These are phyloP conservation scores for Polytrichum formosum DNA, from an alignment of 225 moss, liverwort and hornwort genomes.

Conservation along the genomic window DNA sequence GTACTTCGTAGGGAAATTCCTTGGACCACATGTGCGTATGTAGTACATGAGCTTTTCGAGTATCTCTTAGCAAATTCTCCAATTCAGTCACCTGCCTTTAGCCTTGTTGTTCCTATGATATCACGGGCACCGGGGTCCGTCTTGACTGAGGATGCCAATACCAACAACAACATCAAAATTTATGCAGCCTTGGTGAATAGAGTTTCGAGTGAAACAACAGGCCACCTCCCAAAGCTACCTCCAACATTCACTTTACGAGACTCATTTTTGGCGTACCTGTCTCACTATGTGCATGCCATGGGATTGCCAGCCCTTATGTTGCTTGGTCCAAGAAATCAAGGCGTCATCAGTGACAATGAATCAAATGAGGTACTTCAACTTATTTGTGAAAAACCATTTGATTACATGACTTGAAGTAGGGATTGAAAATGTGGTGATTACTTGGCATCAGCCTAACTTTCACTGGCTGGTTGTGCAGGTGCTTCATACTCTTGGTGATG, in stretches of 20 bases:
- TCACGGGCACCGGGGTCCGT: slow-evolving; percentile 38
- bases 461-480: slow-evolving; percentile 24
- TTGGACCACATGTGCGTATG: slow-evolving; percentile 26
- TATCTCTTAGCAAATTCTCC: slow-evolving; percentile 46
- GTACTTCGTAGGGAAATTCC: slow-evolving; percentile 40
- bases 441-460: neutral
- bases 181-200: slow-evolving; percentile 34
- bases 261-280: slow-evolving; percentile 42
- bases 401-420: neutral
- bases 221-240: slow-evolving; percentile 36
- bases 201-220: slow-evolving; percentile 3
- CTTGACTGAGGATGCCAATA: slow-evolving; percentile 10
- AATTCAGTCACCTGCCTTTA: slow-evolving; percentile 41
- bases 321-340: slow-evolving; percentile 34
- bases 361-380: neutral
- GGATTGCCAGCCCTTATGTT: slow-evolving; percentile 45
- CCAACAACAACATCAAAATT: slow-evolving; percentile 9
- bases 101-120: slow-evolving; percentile 38
- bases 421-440: neutral
- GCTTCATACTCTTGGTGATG: slow-evolving; percentile 34
- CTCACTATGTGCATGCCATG: slow-evolving; percentile 54
- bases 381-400: neutral
- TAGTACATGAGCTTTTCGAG: slow-evolving; percentile 43
- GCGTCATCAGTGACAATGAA: slow-evolving; percentile 12
- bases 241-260: slow-evolving; percentile 36